These are phyloP conservation scores for Pterulicium gracile DNA, from an alignment of 1,284 basidiomycete species.

Conservation along the genomic window DNA sequence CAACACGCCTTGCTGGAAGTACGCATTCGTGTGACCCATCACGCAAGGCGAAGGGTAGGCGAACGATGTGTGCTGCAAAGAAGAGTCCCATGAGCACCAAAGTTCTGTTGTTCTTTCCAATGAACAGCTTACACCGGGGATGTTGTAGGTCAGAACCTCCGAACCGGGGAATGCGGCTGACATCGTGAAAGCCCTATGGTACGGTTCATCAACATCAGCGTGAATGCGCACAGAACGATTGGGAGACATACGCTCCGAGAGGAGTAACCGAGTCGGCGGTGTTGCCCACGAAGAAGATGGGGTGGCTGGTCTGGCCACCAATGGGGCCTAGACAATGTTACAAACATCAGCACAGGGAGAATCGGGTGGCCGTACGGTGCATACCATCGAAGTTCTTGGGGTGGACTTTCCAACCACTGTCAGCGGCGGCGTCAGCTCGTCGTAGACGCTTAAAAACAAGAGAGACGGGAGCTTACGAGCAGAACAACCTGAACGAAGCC, in stretches of 20 bases:
- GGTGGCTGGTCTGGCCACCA: constrained; percentile 1
- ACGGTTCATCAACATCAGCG: no score
- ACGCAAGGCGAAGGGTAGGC: constrained; percentile 16
- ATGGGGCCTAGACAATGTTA: neutral
- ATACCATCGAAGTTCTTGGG: neutral
- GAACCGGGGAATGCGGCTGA: neutral
- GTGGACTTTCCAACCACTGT: neutral
- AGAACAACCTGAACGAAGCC: constrained; percentile 1
- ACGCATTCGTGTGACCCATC: constrained; percentile 11
- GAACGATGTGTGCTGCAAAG: constrained; percentile 6
- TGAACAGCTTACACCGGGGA: neutral
- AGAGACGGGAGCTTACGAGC: neutral
- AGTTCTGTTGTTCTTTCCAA: neutral
- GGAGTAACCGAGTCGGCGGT: constrained; percentile 2
- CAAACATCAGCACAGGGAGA: neutral
- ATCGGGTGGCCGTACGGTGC: neutral
- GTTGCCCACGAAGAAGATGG: constrained; percentile 1
- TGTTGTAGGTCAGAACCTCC: neutral
- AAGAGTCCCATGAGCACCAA: neutral
- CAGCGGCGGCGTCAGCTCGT: neutral
- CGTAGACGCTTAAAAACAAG: neutral
- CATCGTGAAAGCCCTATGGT: neutral
- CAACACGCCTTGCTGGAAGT: constrained; percentile 18
- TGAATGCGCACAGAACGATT: neutral
- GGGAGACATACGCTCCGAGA: neutral